phyloP scores from a whole-genome alignment of 306 rosid species.

The Inga leiocalycina region DNA sequence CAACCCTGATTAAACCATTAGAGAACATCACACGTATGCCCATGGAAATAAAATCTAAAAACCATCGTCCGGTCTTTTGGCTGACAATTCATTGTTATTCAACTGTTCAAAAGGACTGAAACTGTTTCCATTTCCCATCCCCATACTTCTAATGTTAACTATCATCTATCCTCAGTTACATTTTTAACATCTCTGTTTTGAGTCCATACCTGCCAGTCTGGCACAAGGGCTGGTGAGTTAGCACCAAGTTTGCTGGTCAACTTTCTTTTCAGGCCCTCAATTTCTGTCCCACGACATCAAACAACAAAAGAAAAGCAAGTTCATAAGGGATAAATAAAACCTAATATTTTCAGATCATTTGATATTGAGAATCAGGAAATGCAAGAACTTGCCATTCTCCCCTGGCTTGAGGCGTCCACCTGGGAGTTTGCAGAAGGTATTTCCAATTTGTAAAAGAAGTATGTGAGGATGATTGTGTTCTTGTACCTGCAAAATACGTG shows the following conservation, averaged over 20 bases:
- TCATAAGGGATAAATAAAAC: not conserved
- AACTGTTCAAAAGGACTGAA: not conserved
- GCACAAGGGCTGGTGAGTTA: constrained; percentile 66
- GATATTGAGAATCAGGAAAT: constrained; percentile 4
- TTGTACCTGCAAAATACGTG: constrained; percentile 70
- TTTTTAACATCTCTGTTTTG: not conserved
- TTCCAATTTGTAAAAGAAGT: constrained; percentile 96
- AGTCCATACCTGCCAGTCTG: constrained; percentile 68
- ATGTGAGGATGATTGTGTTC: constrained; percentile 99
- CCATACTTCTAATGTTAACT: not conserved
- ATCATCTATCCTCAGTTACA: not conserved
- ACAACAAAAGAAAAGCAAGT: not conserved
- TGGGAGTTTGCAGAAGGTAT: constrained; percentile 98
- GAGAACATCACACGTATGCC: not conserved
- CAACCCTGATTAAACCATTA: not conserved
- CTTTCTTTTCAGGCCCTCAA: constrained; percentile 75
- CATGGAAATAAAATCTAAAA: not conserved
- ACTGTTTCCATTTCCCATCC: not conserved
- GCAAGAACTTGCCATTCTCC: constrained; percentile 74
- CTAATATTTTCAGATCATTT: not conserved
- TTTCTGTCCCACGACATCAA: constrained; percentile 47
- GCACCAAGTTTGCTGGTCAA: constrained; percentile 87
- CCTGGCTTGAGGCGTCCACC: constrained; percentile 99
- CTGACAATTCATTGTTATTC: not conserved
- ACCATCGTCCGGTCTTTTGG: not conserved